phyloP scores from a whole-genome alignment of 2,329 filamentous ascomycete species.

The Trichocomaceae sp. region DNA sequence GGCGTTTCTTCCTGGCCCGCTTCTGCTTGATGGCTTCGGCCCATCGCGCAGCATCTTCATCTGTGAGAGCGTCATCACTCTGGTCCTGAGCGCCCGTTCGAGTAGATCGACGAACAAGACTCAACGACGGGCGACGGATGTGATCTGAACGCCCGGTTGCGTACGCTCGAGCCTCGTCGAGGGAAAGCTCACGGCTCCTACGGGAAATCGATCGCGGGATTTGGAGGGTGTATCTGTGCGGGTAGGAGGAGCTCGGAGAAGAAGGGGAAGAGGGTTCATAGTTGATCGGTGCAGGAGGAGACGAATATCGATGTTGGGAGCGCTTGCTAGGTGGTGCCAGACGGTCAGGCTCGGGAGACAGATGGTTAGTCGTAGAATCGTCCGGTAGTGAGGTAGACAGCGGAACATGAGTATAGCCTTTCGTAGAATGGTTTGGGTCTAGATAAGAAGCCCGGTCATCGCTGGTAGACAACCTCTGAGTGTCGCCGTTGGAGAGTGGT shows the following conservation, averaged over 20 bases:
- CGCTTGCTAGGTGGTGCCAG: conserved; percentile 24
- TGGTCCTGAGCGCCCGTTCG: conserved; percentile 80
- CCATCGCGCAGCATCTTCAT: conserved; percentile 88
- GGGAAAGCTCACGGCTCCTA: conserved; percentile 60
- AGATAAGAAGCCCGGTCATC: conserved; percentile 27
- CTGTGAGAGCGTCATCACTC: conserved; percentile 73
- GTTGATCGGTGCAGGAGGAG: conserved; percentile 49
- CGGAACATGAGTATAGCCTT: conserved; percentile 13
- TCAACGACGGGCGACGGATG: conserved; percentile 73
- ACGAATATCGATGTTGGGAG: conserved; percentile 32
- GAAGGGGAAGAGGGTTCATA: conserved; percentile 48
- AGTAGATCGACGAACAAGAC: conserved; percentile 70
- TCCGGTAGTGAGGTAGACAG: conserved; percentile 31
- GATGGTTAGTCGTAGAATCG: conserved; percentile 25
- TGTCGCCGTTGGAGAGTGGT: conserved; percentile 11
- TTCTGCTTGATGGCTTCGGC: conserved; percentile 90
- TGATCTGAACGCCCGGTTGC: conserved; percentile 67
- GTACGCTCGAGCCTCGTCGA: conserved; percentile 54
- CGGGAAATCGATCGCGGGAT: conserved; percentile 65
- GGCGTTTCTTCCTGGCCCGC: conserved; percentile 74
- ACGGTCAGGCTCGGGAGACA: conserved; percentile 26
- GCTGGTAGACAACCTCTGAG: conserved; percentile 17
- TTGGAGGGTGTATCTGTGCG: conserved; percentile 83
- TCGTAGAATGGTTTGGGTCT: conserved; percentile 10
- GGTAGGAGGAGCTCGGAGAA: conserved; percentile 49